A percentile compares a stretch with the other conserved stretches of the same genome.
Conservation (phyloP, 331 rosid species). For the Ulmus americana region DNA sequence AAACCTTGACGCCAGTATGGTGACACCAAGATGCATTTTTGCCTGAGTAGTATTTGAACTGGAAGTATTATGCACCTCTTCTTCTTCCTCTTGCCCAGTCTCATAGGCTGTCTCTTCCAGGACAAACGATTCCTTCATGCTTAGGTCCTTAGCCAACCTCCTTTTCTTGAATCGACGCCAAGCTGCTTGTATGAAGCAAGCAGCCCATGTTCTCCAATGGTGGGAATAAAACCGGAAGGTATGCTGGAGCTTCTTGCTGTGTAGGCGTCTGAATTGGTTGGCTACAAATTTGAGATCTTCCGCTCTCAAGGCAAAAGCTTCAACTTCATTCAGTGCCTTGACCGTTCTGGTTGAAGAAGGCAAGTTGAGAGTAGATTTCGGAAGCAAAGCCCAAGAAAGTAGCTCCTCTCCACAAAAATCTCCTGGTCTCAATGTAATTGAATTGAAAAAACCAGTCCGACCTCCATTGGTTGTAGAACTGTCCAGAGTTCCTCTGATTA, state of each 20-base stretch:
- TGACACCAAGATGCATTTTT: conserved; percentile 70
- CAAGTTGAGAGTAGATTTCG: conserved; percentile 70
- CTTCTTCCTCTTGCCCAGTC: conserved; percentile 33
- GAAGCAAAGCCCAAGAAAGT: conserved; percentile 91
- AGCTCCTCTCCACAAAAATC: conserved; percentile 97
- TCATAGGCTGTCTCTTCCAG: conserved; percentile 33
- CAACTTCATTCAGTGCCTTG: conserved; percentile 67
- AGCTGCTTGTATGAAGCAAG: conserved; percentile 98
- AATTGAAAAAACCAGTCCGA: conserved; percentile 91
- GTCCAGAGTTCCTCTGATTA: conserved; percentile 83
- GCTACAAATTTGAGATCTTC: conserved; percentile 97
- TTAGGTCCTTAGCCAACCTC: conserved; percentile 44
- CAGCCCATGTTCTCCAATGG: conserved; percentile 99
- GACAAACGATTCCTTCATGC: conserved; percentile 47
- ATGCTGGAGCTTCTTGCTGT: conserved; percentile 96
- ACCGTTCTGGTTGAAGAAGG: conserved; percentile 94
- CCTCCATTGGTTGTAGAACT: conserved; percentile 95
- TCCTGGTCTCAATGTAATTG: conserved; percentile 79
- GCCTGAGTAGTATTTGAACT: conserved; percentile 48
- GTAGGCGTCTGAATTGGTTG: conserved; percentile 89
- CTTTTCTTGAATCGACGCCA: conserved; percentile 79
- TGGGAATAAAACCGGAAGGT: conserved; percentile 91
- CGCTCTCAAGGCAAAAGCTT: conserved; percentile 90
- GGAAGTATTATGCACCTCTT: conserved; percentile 25
- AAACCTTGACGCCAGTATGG: conserved; percentile 82